A percentile compares a stretch with the other conserved stretches of the same genome.
phyloP scores from a whole-genome alignment of 2,329 filamentous ascomycete genomes.

The Aureobasidium sp. region DNA sequence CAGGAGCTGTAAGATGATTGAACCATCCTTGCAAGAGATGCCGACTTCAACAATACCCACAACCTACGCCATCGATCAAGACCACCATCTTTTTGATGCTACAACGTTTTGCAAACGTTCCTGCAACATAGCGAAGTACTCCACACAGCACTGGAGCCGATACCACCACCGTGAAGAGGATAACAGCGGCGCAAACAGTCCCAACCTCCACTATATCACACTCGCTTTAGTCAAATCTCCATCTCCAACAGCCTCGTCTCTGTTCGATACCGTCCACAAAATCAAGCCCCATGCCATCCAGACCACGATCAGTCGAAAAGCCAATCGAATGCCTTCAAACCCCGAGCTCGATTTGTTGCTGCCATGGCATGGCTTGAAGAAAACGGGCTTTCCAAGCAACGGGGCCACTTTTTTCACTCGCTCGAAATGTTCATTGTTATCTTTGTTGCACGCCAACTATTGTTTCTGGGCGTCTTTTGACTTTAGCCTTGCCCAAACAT shows the following conservation, averaged over 20 bases:
- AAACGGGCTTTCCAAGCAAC: too few relatives aligned
- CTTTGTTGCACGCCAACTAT: background rate
- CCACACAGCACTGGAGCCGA: background rate
- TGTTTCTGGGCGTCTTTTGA: background rate
- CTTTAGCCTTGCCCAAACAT: too few relatives aligned
- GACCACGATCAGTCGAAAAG: too few relatives aligned
- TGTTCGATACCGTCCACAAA: too few relatives aligned
- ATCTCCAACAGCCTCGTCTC: too few relatives aligned
- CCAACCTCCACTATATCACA: background rate
- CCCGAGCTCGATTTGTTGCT: too few relatives aligned
- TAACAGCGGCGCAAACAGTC: background rate
- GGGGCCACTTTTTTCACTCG: background rate
- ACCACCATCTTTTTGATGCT: background rate
- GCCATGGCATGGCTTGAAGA: too few relatives aligned
- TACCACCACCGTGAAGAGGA: background rate
- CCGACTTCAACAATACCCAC: background rate
- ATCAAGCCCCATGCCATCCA: too few relatives aligned
- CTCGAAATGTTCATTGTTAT: background rate
- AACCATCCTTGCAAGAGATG: background rate
- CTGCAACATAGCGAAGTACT: background rate
- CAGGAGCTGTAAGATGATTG: conserved; percentile 1
- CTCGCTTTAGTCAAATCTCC: too few relatives aligned
- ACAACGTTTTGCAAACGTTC: background rate
- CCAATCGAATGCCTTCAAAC: too few relatives aligned
- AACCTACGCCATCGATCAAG: background rate